Base-by-base conservation (phyloP, 805 yeast species). In the Yarrowia sp. region DNA sequence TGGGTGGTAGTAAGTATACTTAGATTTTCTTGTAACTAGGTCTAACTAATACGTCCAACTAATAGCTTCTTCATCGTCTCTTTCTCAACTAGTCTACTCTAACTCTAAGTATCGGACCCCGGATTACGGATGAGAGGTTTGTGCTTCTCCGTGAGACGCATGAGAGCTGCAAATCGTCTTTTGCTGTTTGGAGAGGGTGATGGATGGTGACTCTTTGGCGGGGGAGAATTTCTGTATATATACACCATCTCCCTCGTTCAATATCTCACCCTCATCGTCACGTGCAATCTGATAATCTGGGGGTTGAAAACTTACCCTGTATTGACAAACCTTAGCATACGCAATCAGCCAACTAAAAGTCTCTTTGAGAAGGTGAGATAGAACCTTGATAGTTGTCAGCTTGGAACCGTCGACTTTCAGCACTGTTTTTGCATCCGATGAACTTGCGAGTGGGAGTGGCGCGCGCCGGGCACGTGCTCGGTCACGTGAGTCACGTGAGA, bases 331-430 rank as follows among this genome's bases (percentile, higher is more conserved):
- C 59, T 53, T 53, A 53, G 32, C 19, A 7, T 53, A 53, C 59
- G 59, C 59, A 53, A 53, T 53, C 59, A 40, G 59, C 59, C 59
- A 40, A 53, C 59, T 53, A 53, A 40, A 53, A 53, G 58, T 38
- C 43, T 36, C 32, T 36, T 53, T 53, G 58, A 26, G 32, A 26
- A 26, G 32, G 7, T 14, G 55, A 11, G 42, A 52, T 35, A 40
- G 59, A 53, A 53, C 59, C 59, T 53, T 53, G 59, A 53, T 53
- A 53, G 45, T 53, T 53, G 59, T 22, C 40, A 38, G 40, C 40
- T 38, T 2, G 10, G 5, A 2, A 10, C 40, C 12, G 2, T 9
- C 40, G 40, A 38, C 40, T 2, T 38, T 11, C 40, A 38, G 10
- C 5, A 8, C 40, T 9, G 10, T 38, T 38, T 38, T 38, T 11